These are phyloP conservation scores for Claviceps quebecensis DNA, from an alignment of 2,329 filamentous ascomycete genomes.

Conservation along the genomic window DNA sequence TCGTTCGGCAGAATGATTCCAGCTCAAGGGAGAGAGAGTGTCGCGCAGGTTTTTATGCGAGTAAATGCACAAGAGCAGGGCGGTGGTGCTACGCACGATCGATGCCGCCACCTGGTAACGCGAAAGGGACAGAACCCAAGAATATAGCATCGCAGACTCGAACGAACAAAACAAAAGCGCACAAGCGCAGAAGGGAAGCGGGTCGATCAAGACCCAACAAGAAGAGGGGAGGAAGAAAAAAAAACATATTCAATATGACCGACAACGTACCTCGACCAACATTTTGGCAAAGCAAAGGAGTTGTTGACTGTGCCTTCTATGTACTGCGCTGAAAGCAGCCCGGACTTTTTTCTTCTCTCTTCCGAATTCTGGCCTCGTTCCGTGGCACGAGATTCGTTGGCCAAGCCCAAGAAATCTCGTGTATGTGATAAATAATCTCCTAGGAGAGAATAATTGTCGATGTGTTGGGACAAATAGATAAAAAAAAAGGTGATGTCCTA, in stretches of 20 bases:
- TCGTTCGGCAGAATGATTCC: neutral
- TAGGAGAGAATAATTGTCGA: neutral
- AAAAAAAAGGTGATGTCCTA: neutral
- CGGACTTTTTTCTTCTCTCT: neutral
- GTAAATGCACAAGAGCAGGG: slow-evolving; percentile 1
- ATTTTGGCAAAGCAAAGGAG: slow-evolving; percentile 10
- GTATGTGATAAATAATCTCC: neutral
- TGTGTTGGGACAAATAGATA: neutral
- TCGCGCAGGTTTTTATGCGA: neutral
- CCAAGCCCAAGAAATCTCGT: neutral
- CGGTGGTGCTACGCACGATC: slow-evolving; percentile 2
- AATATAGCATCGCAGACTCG: neutral
- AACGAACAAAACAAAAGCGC: neutral
- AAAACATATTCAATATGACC: neutral
- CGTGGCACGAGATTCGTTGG: neutral
- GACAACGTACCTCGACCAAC: slow-evolving; percentile 23
- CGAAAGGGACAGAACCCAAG: neutral
- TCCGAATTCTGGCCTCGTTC: slow-evolving; percentile 3
- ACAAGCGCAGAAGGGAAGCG: neutral
- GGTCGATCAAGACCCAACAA: neutral
- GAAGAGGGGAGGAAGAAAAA: neutral
- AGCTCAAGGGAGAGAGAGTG: neutral
- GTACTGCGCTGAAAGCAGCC: slow-evolving; percentile 1
- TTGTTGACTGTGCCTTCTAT: slow-evolving; percentile 9
- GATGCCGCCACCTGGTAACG: slow-evolving; percentile 1